Percentiles rank a stretch among this genome's conserved stretches.
phyloP scores from a whole-genome alignment of 192 early-diverging fungal species.

The Thamnidium elegans region DNA sequence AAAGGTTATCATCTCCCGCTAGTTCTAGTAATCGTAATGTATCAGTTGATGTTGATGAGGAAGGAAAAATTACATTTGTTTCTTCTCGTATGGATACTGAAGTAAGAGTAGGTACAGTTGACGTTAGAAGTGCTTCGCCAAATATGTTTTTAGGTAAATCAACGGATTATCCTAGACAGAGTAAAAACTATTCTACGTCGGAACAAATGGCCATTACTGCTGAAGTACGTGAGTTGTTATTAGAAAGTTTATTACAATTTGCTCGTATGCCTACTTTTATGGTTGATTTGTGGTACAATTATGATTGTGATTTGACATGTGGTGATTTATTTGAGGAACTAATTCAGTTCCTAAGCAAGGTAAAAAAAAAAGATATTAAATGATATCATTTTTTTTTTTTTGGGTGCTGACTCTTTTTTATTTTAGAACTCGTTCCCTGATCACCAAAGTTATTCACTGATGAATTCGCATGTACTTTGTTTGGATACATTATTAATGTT shows the following conservation, averaged over 20 bases:
- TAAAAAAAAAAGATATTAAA: conserved; percentile 23
- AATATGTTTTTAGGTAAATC: conserved; percentile 26
- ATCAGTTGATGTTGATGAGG: conserved; percentile 22
- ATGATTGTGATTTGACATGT: conserved; percentile 82
- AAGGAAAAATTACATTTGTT: conserved; percentile 28
- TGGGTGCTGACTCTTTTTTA: no score
- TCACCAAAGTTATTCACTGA: conserved; percentile 55
- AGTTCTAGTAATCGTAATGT: conserved; percentile 19
- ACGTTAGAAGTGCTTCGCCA: conserved; percentile 30
- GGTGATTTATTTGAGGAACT: conserved; percentile 88
- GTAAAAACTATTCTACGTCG: conserved; percentile 1
- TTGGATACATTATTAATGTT: conserved; percentile 73
- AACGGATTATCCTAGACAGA: conserved; percentile 17
- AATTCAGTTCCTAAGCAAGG: conserved; percentile 73
- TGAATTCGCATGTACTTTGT: conserved; percentile 66
- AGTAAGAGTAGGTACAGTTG: background rate
- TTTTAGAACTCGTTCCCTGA: conserved; percentile 72
- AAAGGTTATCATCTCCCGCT: conserved; percentile 45
- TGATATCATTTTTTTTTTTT: background rate
- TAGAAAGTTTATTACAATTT: conserved; percentile 79
- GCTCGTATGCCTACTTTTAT: conserved; percentile 73
- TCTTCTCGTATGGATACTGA: background rate
- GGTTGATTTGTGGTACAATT: conserved; percentile 91
- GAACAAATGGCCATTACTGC: conserved; percentile 49
- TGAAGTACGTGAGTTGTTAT: conserved; percentile 81